Evolutionary conservation across 1,139 yeast genomes (phyloP).

Genomic region (Candida gigantensis): DNA sequence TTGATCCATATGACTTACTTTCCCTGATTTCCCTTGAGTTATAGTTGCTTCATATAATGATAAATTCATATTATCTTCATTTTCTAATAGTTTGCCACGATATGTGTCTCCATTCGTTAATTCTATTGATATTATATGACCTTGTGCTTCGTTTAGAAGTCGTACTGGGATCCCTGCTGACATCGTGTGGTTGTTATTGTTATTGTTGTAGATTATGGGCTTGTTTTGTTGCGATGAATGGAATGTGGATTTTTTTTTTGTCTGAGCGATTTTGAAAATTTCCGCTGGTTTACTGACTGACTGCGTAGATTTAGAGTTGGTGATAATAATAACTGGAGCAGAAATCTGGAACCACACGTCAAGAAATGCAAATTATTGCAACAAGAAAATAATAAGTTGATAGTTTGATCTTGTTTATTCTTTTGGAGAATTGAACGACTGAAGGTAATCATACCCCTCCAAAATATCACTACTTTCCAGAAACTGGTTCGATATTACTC

Average conservation of each 20-base stretch:
- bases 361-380: too few species aligned
- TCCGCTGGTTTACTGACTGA: too few species aligned
- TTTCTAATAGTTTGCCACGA: slow-evolving; percentile 80
- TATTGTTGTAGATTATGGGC: slow-evolving; percentile 1
- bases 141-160: slow-evolving; percentile 85
- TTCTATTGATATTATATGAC: slow-evolving; percentile 84
- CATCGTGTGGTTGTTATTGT: slow-evolving; percentile 23
- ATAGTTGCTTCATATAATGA: slow-evolving; percentile 81
- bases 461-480: too few species aligned
- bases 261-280: too few species aligned
- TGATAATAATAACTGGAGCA: too few species aligned
- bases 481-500: too few species aligned
- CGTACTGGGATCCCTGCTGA: slow-evolving; percentile 81
- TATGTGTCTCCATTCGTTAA: slow-evolving; percentile 84
- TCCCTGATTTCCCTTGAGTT: slow-evolving; percentile 68
- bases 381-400: too few species aligned
- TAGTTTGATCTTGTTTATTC: too few species aligned
- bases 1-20: slow-evolving; percentile 74
- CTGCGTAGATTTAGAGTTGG: too few species aligned
- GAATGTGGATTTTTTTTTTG: slow-evolving; percentile 1
- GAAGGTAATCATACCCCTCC: too few species aligned
- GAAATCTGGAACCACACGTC: too few species aligned
- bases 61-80: slow-evolving; percentile 92
- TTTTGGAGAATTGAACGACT: too few species aligned
- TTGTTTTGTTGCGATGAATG: background rate